Evolutionary conservation across 2,329 filamentous ascomycete species (phyloP).

Genomic region (Scedosporium dehoogii): DNA sequence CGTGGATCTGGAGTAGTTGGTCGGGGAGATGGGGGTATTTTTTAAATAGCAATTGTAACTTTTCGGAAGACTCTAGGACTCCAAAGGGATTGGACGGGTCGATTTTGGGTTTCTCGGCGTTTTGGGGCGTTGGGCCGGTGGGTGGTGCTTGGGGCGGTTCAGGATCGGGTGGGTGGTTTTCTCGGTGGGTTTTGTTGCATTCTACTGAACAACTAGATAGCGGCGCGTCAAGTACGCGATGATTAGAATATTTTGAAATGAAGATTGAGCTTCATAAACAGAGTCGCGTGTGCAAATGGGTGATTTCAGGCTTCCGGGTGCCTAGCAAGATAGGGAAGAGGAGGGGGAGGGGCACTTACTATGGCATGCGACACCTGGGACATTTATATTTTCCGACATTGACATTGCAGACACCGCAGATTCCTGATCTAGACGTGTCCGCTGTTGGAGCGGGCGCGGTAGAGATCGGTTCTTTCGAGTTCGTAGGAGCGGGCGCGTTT

Average conservation of each 20-base stretch:
- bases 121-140: conserved; percentile 4
- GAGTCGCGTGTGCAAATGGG: too few species aligned
- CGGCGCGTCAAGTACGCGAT: not conserved
- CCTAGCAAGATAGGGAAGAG: not conserved
- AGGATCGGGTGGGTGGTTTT: conserved; percentile 35
- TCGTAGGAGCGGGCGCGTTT: not conserved
- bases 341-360: conserved; percentile 33
- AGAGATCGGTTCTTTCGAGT: not conserved
- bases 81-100: conserved; percentile 34
- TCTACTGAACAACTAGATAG: conserved; percentile 44
- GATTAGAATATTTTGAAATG: not conserved
- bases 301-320: too few species aligned
- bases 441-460: not conserved
- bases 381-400: conserved; percentile 53
- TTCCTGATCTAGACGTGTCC: not conserved
- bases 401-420: conserved; percentile 43
- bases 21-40: conserved; percentile 40
- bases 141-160: conserved; percentile 17
- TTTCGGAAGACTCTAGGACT: conserved; percentile 38
- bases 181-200: conserved; percentile 43
- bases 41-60: conserved; percentile 39
- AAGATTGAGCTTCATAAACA: too few species aligned
- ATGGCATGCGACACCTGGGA: conserved; percentile 45
- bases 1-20: conserved; percentile 38
- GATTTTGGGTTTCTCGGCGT: conserved; percentile 4